Percentiles rank a stretch among this genome's conserved stretches.
These are phyloP conservation scores for Taphrina deformans DNA, from an alignment of 1,139 yeast genomes.

Conservation along the genomic window DNA sequence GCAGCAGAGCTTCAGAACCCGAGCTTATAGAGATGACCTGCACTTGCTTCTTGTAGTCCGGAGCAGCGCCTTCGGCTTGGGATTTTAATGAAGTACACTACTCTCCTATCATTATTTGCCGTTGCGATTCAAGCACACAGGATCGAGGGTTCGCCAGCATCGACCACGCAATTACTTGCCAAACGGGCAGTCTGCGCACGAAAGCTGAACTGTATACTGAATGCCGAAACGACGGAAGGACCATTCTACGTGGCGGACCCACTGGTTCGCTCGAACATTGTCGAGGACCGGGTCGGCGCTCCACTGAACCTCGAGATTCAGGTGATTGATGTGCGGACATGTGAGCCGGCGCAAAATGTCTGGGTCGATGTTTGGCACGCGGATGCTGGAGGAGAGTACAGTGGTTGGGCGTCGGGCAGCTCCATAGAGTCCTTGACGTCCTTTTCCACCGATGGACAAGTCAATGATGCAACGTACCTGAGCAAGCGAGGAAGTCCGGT, in stretches of 20 bases:
- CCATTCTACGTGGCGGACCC: constrained; percentile 8
- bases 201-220: not conserved
- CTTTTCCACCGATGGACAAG: not conserved
- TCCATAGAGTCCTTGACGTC: not conserved
- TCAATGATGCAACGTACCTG: not conserved
- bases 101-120: not conserved
- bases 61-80: not conserved
- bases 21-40: not conserved
- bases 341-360: constrained; percentile 2
- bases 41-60: not conserved
- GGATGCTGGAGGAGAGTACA: constrained; percentile 1
- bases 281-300: constrained; percentile 7
- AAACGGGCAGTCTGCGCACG: not conserved
- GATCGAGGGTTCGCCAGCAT: not conserved
- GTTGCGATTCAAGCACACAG: too few species aligned
- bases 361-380: constrained; percentile 9
- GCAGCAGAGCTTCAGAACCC: not conserved
- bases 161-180: not conserved
- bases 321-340: constrained; percentile 11
- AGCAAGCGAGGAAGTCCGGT: constrained; percentile 4
- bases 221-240: not conserved
- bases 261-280: not conserved
- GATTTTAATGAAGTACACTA: not conserved
- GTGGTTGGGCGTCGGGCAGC: constrained; percentile 8
- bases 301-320: not conserved